Percentiles rank a stretch among this genome's conserved stretches.
Evolutionary conservation across 164 flowering plant genomes (phyloP).

Genomic region (Sextonia rubra): DNA sequence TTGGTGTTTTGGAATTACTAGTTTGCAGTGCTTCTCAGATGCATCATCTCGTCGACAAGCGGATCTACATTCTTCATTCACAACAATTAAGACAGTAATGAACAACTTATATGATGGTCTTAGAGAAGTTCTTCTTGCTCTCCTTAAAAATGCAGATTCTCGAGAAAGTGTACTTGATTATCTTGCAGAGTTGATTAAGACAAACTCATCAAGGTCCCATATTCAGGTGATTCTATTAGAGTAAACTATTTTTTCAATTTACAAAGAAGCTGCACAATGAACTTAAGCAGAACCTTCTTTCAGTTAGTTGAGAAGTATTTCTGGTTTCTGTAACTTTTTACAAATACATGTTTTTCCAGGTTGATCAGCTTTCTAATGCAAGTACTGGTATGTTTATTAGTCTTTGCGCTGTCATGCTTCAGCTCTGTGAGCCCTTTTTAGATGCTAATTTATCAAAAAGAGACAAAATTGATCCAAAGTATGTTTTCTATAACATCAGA

Average conservation of each 20-base stretch:
- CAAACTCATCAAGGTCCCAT: constrained; percentile 82
- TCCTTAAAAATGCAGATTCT: constrained; percentile 68
- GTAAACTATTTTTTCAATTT: neutral
- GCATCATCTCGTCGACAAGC: constrained; percentile 76
- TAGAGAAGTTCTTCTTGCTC: constrained; percentile 61
- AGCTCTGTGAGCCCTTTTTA: constrained; percentile 88
- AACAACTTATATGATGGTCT: constrained; percentile 74
- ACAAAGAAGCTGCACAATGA: neutral
- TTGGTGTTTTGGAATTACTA: constrained; percentile 20
- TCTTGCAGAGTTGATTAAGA: constrained; percentile 82
- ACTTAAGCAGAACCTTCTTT: neutral
- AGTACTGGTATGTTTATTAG: constrained; percentile 97
- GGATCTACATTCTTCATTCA: constrained; percentile 77
- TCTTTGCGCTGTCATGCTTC: constrained; percentile 95
- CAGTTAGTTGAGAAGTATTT: neutral
- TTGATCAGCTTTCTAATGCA: constrained; percentile 86
- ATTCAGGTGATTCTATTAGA: constrained; percentile 55
- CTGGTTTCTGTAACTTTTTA: neutral
- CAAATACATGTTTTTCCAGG: constrained; percentile 40
- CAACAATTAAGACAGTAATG: constrained; percentile 85
- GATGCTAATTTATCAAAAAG: constrained; percentile 75
- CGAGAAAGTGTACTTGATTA: constrained; percentile 81
- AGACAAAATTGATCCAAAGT: constrained; percentile 85
- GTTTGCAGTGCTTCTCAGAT: constrained; percentile 91
- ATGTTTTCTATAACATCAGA: constrained; percentile 59